Evolutionary conservation across 2,329 filamentous ascomycete genomes (phyloP).

Genomic region (Mycocentrospora acerina): DNA sequence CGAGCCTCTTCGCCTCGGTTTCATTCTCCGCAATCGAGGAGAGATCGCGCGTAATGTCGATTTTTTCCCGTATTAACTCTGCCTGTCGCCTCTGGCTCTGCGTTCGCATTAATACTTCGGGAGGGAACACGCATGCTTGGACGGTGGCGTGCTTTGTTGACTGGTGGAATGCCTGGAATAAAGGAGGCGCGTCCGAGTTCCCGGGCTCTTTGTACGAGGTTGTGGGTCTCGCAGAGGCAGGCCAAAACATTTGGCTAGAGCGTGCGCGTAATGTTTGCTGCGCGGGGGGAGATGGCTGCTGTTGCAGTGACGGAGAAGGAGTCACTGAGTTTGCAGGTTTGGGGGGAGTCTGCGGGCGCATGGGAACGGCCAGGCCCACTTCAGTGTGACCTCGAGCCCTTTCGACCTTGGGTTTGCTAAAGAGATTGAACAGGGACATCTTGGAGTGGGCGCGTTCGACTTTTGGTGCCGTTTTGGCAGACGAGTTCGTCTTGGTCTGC

Average conservation of each 20-base stretch:
- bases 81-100: constrained; percentile 55
- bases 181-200: constrained; percentile 59
- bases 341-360: constrained; percentile 33
- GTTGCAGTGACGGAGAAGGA: constrained; percentile 25
- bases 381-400: constrained; percentile 50
- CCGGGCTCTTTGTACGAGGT: constrained; percentile 34
- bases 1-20: constrained; percentile 34
- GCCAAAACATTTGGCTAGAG: constrained; percentile 35
- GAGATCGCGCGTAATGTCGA: constrained; percentile 40
- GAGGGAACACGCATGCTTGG: constrained; percentile 65
- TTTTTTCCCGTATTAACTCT: constrained; percentile 41
- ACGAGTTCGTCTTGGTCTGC: constrained; percentile 8
- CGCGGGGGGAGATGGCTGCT: constrained; percentile 30
- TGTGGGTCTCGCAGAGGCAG: constrained; percentile 30
- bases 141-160: constrained; percentile 74
- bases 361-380: constrained; percentile 41
- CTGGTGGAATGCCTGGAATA: constrained; percentile 87
- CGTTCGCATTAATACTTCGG: constrained; percentile 68
- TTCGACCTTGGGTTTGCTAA: constrained; percentile 53
- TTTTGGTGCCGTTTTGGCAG: constrained; percentile 25
- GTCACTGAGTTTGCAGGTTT: constrained; percentile 16
- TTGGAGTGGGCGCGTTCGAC: constrained; percentile 41
- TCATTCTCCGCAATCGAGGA: constrained; percentile 29
- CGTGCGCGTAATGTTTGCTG: constrained; percentile 35
- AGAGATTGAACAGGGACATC: constrained; percentile 53